phyloP scores from a whole-genome alignment of 2,329 filamentous ascomycete genomes.

The Niveomyces coronatus region DNA sequence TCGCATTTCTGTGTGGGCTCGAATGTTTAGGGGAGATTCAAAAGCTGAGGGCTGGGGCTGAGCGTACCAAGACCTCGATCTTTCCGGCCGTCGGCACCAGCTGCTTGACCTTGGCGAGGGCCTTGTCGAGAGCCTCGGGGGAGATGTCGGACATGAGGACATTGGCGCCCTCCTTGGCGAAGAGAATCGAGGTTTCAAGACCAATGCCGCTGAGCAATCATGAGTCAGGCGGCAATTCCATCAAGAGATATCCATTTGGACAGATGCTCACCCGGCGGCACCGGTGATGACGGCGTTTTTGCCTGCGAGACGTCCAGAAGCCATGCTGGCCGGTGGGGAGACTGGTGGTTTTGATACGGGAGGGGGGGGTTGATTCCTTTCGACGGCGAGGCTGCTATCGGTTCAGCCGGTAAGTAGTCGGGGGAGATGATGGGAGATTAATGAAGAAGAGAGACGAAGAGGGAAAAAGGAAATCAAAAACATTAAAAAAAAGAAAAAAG shows the following conservation, averaged over 20 bases:
- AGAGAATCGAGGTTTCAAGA: conserved; percentile 83
- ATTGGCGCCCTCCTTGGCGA: conserved; percentile 77
- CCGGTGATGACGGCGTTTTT: conserved; percentile 69
- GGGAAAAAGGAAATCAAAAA: too few relatives aligned
- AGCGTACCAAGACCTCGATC: conserved; percentile 47
- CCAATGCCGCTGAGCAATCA: conserved; percentile 63
- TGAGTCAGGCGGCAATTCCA: conserved; percentile 1
- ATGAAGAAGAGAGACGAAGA: too few relatives aligned
- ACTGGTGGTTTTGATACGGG: too few relatives aligned
- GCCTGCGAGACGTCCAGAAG: conserved; percentile 41
- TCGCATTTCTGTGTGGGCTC: conserved; percentile 43
- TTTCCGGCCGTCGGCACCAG: conserved; percentile 51
- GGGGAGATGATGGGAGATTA: too few relatives aligned
- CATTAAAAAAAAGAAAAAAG: too few relatives aligned
- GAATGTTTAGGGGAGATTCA: not conserved
- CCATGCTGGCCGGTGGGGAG: too few relatives aligned
- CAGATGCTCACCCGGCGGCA: conserved; percentile 63
- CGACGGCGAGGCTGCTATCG: too few relatives aligned
- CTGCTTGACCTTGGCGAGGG: conserved; percentile 62
- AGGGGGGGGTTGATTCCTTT: too few relatives aligned
- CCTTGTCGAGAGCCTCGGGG: conserved; percentile 64
- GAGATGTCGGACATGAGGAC: conserved; percentile 84
- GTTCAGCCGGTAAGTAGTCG: too few relatives aligned
- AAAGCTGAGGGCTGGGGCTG: not conserved
- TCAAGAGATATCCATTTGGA: not conserved